Evolutionary conservation across 305 asterid species (phyloP).

Genomic region (Fraxinus xanthoxyloides): DNA sequence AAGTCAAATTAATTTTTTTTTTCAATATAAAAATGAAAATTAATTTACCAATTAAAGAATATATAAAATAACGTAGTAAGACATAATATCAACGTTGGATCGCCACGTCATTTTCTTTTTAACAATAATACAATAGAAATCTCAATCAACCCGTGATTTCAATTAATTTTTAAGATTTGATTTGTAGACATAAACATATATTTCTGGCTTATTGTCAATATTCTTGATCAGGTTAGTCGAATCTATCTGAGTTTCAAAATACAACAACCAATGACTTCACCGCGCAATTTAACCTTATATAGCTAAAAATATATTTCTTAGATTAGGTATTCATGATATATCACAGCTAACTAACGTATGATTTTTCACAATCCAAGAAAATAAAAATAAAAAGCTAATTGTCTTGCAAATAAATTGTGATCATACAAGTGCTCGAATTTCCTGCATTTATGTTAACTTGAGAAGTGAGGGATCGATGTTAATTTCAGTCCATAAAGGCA

Average conservation of each 20-base stretch:
- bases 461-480: neutral
- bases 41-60: no score
- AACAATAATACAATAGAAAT: neutral
- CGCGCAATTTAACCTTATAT: neutral
- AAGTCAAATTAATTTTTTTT: no score
- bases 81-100: neutral
- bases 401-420: neutral
- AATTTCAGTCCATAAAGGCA: neutral
- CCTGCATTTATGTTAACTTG: neutral
- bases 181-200: neutral
- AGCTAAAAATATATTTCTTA: neutral
- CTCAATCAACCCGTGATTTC: neutral
- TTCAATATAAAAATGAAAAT: no score
- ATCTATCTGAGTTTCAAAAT: slow-evolving; percentile 11
- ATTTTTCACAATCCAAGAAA: neutral
- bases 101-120: neutral
- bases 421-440: neutral
- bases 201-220: neutral
- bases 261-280: neutral
- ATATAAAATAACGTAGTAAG: no score
- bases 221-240: neutral
- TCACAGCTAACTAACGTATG: neutral
- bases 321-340: neutral
- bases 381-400: neutral
- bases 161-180: no score